Evolutionary conservation across 306 rosid genomes (phyloP), one percentile per base, ranked within the genome.

Genomic region (Senna tora): DNA sequence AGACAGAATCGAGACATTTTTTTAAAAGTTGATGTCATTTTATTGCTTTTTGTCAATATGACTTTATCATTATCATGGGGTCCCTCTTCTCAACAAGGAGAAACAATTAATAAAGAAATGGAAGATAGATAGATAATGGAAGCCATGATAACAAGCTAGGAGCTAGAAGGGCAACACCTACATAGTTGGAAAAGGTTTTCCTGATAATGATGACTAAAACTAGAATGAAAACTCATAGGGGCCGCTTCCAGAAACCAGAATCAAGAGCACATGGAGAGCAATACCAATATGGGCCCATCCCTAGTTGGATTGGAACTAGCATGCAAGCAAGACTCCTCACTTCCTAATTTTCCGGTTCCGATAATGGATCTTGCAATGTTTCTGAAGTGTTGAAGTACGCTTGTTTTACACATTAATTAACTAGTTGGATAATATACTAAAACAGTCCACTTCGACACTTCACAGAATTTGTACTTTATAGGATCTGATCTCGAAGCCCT

Each of bases 191-290:
- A 73, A 79, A 73, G 76, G 75, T 43, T 67, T 66, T 66, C 61
- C 54, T 64, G 43, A 61, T 81, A 43, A 85, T 77, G 42, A 81
- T 85, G 69, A 30, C 60, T 46, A 45, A 7, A 45, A 45, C 0
- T 47, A n/a, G 0, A 15, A n/a, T 15, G 20, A 65, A 63, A 74
- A 65, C 67, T 51, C 63, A 39, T 54, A 73, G 62, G 73, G 83
- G 67, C 75, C 41, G 7, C 51, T 56, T 67, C 76, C 53, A 66
- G 36, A 72, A 63, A 73, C 73, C 53, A 66, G 36, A 72, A 63
- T 77, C 73, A 62, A 38, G 32, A 67, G 56, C 85, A 82, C 80
- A 74, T 82, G 85, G 7, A 20, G 5, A 77, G 63, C 82, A 82
- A 74, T 77, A 56, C 43, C 33, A 7, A 32, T 36, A 2, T 65